Conservation (phyloP, 2,329 filamentous ascomycete species). For the Podosphaera xanthii region DNA sequence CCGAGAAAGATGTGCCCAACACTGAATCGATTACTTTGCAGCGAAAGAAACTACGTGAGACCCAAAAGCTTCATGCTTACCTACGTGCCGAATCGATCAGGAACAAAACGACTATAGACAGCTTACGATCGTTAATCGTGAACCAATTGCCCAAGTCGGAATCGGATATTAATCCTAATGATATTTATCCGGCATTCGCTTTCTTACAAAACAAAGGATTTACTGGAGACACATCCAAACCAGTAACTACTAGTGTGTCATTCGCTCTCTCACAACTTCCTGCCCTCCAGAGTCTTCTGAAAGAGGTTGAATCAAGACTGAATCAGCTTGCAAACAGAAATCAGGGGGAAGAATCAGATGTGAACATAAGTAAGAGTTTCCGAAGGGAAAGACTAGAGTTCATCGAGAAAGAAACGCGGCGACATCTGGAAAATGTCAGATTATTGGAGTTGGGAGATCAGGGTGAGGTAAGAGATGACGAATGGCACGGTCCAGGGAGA, state of each 20-base stretch:
- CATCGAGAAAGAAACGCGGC: conserved; percentile 55
- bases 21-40: conserved; percentile 48
- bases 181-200: conserved; percentile 20
- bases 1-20: conserved; percentile 25
- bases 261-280: conserved; percentile 72
- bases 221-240: conserved; percentile 26
- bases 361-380: conserved; percentile 28
- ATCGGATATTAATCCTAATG: conserved; percentile 3
- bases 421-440: conserved; percentile 49
- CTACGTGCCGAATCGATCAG: conserved; percentile 46
- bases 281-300: conserved; percentile 47
- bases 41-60: conserved; percentile 52
- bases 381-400: conserved; percentile 56
- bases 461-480: conserved; percentile 40
- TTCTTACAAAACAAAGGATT: conserved; percentile 33
- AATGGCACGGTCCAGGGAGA: conserved; percentile 35
- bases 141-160: conserved; percentile 22
- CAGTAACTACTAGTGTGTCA: conserved; percentile 46
- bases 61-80: conserved; percentile 47
- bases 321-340: conserved; percentile 19
- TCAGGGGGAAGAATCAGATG: conserved; percentile 17
- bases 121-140: conserved; percentile 36
- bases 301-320: conserved; percentile 43
- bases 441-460: conserved; percentile 40
- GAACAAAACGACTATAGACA: conserved; percentile 47